Base-by-base conservation (phyloP, 179 eudicot species). In the Silene vulgaris region DNA sequence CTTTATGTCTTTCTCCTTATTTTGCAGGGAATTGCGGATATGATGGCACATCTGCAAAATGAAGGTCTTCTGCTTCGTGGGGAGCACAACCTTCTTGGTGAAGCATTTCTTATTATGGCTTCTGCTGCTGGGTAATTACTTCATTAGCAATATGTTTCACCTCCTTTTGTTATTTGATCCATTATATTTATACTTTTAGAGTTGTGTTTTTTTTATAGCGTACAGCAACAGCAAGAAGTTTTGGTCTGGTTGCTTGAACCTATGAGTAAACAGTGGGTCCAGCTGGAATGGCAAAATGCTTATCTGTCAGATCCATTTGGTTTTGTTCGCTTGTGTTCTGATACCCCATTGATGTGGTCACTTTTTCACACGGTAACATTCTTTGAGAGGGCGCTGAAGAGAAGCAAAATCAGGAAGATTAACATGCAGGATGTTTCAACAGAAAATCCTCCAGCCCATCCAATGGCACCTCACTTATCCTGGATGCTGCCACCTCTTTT, bases 401-500 rank as follows among this genome's bases (percentile, higher is more conserved):
- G 99, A 81, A 92, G 97, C 78, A 90, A 95, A 80, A 66, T 81
- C 76, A 85, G 86, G 76, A 92, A 87, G 80, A 81, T 81, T 78
- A 85, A 80, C 84, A 45, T 79, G 75, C 91, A 85, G 78, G 85
- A 74, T 74, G 83, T 61, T 65, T 67, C 89, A 26, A 65, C 84
- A 60, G 86, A 74, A 75, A 77, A 73, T 81, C 81, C 85, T 71
- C 72, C 80, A 64, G 76, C 68, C 78, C 96, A 92, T 80, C 97
- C 99, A 80, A 90, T 95, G 91, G 90, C 91, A 80, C 83, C 97
- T 75, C 97, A 95, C 81, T 79, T 95, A 70, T 81, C 89, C 20
- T 95, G 99, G 99, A 95, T 95, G 99, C 75, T 95, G 79, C 97
- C 99, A 60, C 99, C 99, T 77, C 92, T 95, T 75, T 77, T 95